phyloP scores from a whole-genome alignment of 2,329 filamentous ascomycete genomes.

The Fusarium irregulare region DNA sequence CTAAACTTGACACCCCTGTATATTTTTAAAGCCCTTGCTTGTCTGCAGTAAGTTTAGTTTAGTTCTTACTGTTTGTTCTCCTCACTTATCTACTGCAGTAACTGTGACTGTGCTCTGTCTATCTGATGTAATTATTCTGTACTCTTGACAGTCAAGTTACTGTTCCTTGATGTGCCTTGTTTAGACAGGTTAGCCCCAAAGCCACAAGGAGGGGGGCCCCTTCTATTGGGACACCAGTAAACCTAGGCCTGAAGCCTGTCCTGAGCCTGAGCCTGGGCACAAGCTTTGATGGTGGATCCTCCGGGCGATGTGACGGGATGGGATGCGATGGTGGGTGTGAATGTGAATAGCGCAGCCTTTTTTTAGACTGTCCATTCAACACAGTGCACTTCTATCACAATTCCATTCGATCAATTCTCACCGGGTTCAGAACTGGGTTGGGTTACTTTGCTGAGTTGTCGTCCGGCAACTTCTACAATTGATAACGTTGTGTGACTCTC shows the following conservation, averaged over 20 bases:
- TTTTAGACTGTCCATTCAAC: constrained; percentile 26
- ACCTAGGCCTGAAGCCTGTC: neutral
- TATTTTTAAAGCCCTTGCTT: constrained; percentile 5
- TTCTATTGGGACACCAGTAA: constrained; percentile 31
- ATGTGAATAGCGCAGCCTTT: constrained; percentile 31
- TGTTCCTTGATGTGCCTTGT: constrained; percentile 8
- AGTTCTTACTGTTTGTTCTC: constrained; percentile 6
- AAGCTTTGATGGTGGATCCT: constrained; percentile 39
- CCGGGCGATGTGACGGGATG: constrained; percentile 33
- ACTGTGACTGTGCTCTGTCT: neutral
- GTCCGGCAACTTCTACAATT: constrained; percentile 19
- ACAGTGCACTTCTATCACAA: constrained; percentile 11
- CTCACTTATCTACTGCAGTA: neutral
- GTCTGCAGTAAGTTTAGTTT: constrained; percentile 7
- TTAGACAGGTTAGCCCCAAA: constrained; percentile 25
- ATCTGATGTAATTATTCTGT: neutral
- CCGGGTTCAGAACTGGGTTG: constrained; percentile 27
- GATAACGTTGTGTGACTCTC: constrained; percentile 26
- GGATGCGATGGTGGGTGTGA: constrained; percentile 14
- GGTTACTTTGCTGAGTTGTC: constrained; percentile 37
- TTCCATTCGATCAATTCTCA: constrained; percentile 25
- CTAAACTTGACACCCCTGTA: neutral
- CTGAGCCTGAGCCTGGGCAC: constrained; percentile 32
- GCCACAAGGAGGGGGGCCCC: constrained; percentile 8
- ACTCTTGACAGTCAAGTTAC: neutral